Evolutionary conservation across 1,139 yeast genomes (phyloP), one percentile per base, ranked within the genome.

Genomic region (Pichia norvegensis): DNA sequence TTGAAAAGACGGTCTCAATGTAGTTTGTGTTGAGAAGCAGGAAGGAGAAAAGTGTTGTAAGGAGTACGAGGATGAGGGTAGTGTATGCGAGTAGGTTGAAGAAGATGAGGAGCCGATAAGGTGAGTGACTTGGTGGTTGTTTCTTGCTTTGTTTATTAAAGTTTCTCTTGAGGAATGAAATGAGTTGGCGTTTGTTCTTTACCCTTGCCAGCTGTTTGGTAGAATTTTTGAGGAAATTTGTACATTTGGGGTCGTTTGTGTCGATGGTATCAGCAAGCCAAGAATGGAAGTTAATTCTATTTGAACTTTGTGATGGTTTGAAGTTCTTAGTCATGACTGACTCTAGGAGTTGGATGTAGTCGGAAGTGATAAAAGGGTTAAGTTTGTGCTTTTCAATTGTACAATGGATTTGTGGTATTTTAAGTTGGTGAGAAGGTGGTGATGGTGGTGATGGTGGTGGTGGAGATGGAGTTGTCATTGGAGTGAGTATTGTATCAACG

Each of bases 131-230:
- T n/a, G n/a, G n/a, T n/a, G n/a, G n/a, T n/a, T n/a, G n/a, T n/a
- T n/a, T n/a, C n/a, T 6, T 17, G 14, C 6, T 33, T 33, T 33
- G 19, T 16, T 23, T 27, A 35, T 46, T n/a, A 14, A 42, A 44
- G 2, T 31, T 37, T 25, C 27, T 36, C n/a, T 38, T 45, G 14
- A 45, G 29, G 19, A 47, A 49, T 37, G 35, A 19, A 14, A 49
- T n/a, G n/a, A 51, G 37, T 36, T 51, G 54, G 25, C 51, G 46
- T 39, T 51, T 51, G 22, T 42, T 51, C 14, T 42, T 47, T 10
- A 49, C 25, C 36, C 38, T 47, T 7, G 31, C 4, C 9, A 51
- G 20, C 1, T 27, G n/a, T 13, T 21, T 33, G 19, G 45, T 35
- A 29, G 47, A 22, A 10, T 40, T 22, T 2, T n/a, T 13, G 6